These are phyloP conservation scores for Ligustrum vulgare DNA, from an alignment of 257 asterid genomes.

Conservation along the genomic window DNA sequence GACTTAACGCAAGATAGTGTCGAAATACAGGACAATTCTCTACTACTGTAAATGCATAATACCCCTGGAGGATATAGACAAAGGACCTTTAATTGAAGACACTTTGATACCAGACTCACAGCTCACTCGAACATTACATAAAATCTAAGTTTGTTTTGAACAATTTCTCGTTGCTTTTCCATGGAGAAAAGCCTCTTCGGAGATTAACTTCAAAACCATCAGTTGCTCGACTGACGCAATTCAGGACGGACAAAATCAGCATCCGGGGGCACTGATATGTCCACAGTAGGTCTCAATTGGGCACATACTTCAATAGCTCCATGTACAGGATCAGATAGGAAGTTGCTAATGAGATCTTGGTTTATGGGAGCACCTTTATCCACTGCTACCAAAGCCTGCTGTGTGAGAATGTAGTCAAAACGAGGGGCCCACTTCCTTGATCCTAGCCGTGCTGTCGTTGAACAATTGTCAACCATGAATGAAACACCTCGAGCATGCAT, in stretches of 20 bases:
- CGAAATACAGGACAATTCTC: slow-evolving; percentile 19
- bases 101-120: slow-evolving; percentile 3
- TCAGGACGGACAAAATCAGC: slow-evolving; percentile 97
- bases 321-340: slow-evolving; percentile 78
- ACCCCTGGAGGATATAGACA: neutral
- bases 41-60: neutral
- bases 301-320: slow-evolving; percentile 88
- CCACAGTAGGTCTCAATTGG: slow-evolving; percentile 88
- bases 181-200: neutral
- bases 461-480: slow-evolving; percentile 96
- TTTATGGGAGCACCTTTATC: slow-evolving; percentile 66
- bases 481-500: slow-evolving; percentile 98
- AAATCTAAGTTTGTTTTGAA: slow-evolving; percentile 14
- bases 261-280: slow-evolving; percentile 83
- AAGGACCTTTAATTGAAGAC: slow-evolving; percentile 6
- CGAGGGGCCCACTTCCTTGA: slow-evolving; percentile 98
- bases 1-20: neutral
- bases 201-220: slow-evolving; percentile 10
- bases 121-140: neutral
- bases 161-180: neutral
- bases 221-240: slow-evolving; percentile 59
- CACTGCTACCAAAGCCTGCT: slow-evolving; percentile 86
- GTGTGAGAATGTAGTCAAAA: slow-evolving; percentile 82
- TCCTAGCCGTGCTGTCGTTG: slow-evolving; percentile 90
- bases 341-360: slow-evolving; percentile 79